Conservation (phyloP, 805 yeast species). For the Yarrowia yakushimensis region DNA sequence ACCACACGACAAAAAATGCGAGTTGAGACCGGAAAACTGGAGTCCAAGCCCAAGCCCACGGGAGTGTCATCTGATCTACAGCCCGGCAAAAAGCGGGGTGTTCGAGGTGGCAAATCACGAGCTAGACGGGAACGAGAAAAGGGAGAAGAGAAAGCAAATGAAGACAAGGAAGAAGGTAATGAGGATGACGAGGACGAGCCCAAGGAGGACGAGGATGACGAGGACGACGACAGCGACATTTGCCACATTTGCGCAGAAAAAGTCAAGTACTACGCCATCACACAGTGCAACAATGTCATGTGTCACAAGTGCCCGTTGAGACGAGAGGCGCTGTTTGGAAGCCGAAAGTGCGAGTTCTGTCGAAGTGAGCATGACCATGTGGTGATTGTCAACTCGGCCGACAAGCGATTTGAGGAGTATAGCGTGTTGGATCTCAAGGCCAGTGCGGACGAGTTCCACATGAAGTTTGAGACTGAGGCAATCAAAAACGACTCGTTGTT, state of each 20-base stretch:
- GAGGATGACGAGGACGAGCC: neutral
- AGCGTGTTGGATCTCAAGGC: slow-evolving; percentile 39
- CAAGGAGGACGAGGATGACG: neutral
- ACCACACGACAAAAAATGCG: neutral
- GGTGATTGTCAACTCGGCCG: slow-evolving; percentile 48
- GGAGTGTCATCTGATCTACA: slow-evolving; percentile 12
- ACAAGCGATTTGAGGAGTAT: slow-evolving; percentile 31
- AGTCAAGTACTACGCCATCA: slow-evolving; percentile 58
- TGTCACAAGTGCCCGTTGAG: slow-evolving; percentile 82
- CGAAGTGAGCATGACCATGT: slow-evolving; percentile 62
- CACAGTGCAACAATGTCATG: slow-evolving; percentile 80
- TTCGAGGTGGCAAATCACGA: slow-evolving; percentile 11
- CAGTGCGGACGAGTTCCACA: slow-evolving; percentile 44
- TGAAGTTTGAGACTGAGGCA: slow-evolving; percentile 56
- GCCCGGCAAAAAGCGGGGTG: slow-evolving; percentile 5
- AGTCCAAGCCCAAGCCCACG: slow-evolving; percentile 22
- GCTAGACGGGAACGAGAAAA: neutral
- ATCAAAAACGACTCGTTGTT: slow-evolving; percentile 49
- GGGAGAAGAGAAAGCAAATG: neutral
- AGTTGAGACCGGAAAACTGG: slow-evolving; percentile 20
- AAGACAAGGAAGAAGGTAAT: neutral
- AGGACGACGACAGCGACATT: neutral
- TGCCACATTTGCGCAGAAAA: slow-evolving; percentile 86
- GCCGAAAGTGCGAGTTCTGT: slow-evolving; percentile 76
- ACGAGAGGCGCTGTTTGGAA: slow-evolving; percentile 74